Base-by-base conservation (phyloP, 2,329 filamentous ascomycete species). In the Colletotrichum incanum region DNA sequence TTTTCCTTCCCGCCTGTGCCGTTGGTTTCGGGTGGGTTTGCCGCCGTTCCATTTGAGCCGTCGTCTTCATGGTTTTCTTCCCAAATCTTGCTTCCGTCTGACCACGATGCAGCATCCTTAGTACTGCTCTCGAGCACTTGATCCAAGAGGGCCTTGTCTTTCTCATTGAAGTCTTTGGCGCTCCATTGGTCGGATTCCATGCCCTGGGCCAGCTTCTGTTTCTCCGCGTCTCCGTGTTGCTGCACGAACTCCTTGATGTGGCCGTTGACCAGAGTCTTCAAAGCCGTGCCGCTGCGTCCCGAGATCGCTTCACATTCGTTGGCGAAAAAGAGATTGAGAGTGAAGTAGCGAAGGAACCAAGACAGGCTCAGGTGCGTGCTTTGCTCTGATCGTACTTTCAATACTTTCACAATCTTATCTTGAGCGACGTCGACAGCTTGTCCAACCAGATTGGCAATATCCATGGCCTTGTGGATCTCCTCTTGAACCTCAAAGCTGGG, bases 271-370 rank as follows among this genome's bases (percentile, higher is more conserved):
- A 95, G 89, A 23, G 89, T 93, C 82, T 96, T 96, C 7, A 97
- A 84, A 1, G 91, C 86, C 3, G 91, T 92, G 11, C 94, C 93
- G 71, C 93, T 93, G 68, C 93, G 89, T 0, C 94, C 94, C 28
- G 93, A 96, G 26, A 96, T 91, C 20, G 93, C 92, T 81, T 97
- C 94, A 78, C 94, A 96, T 79, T 97, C 94, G 73, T 95, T 94
- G 58, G 93, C 93, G 80, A 97, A 96, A 67, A 94, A 89, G 9
- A 94, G 86, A 77, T 96, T 96, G 43, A 97, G 86, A 1, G 90
- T 94, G 76, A 96, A 95, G 80, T 96, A 96, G 47, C 94, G 90
- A 54, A 96, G 83, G 80, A 97, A 97, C 76, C 90, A 87, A 58
- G 90, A 84, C 2, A 94, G 86, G 1, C 92, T 89, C 12, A 96